Percentiles rank a stretch among this genome's conserved stretches.
These are phyloP conservation scores for Yarrowia bubula DNA, from an alignment of 805 yeast species.

Conservation along the genomic window DNA sequence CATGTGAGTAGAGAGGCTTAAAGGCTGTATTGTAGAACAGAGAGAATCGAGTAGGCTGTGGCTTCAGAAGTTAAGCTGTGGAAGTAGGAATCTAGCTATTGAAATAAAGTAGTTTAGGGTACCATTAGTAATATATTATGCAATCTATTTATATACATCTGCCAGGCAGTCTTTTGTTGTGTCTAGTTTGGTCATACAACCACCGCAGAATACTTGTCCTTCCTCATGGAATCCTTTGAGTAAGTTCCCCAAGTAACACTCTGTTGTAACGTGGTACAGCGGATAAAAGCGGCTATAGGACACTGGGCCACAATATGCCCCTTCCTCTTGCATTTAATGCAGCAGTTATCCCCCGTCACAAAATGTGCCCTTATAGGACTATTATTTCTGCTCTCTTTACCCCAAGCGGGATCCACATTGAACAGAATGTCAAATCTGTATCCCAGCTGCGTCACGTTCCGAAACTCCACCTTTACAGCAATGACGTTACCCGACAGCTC, in stretches of 20 bases:
- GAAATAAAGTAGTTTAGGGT: no score
- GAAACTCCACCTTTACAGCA: constrained; percentile 10
- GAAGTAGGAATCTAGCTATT: no score
- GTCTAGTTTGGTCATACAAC: background rate
- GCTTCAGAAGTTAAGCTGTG: no score
- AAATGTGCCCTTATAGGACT: background rate
- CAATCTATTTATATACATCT: constrained; percentile 13
- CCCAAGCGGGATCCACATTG: constrained; percentile 8
- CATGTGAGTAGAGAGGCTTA: no score
- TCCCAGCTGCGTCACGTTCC: background rate
- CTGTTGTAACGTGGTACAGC: background rate
- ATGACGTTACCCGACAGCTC: background rate
- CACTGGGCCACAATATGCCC: constrained; percentile 20
- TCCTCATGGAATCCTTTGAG: background rate
- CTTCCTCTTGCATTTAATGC: constrained; percentile 5
- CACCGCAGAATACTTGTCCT: background rate
- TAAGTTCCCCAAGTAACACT: background rate
- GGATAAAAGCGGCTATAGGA: background rate
- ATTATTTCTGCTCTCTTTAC: background rate
- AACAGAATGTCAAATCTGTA: background rate
- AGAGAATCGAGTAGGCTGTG: no score
- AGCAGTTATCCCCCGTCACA: constrained; percentile 14
- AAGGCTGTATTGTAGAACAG: no score
- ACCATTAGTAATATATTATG: background rate
- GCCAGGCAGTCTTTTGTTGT: background rate